phyloP scores from a whole-genome alignment of 495 filamentous ascomycete species.

The Staphylotrichum longicolle region DNA sequence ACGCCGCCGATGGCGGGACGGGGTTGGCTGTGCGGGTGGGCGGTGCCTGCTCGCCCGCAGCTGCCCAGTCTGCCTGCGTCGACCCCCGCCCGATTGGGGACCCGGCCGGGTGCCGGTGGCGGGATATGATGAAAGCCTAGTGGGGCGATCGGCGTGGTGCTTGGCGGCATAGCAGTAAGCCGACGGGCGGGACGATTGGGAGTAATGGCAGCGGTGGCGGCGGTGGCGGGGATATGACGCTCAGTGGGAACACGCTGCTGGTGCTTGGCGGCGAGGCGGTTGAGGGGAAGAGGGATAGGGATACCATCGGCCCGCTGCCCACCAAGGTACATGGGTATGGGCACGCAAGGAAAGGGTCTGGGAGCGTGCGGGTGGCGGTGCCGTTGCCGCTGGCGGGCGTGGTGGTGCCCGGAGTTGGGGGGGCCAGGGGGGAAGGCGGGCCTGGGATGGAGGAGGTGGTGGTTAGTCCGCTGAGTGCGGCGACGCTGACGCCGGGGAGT shows the following conservation, averaged over 20 bases:
- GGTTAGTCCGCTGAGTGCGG: constrained; percentile 27
- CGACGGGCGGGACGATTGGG: constrained; percentile 15
- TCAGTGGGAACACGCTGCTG: not conserved
- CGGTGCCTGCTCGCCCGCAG: constrained; percentile 19
- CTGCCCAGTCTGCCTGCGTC: constrained; percentile 27
- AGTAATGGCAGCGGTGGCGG: constrained; percentile 15
- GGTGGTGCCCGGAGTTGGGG: not conserved
- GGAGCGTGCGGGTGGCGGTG: not conserved
- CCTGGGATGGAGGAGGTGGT: constrained; percentile 27
- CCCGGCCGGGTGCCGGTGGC: no score
- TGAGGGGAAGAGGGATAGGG: not conserved
- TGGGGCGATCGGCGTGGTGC: no score
- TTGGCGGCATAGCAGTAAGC: no score
- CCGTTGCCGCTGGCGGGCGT: not conserved
- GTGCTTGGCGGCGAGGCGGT: not conserved
- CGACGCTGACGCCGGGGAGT: constrained; percentile 17
- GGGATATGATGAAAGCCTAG: no score
- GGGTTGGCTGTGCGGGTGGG: no score
- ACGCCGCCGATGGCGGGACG: no score
- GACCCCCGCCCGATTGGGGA: no score
- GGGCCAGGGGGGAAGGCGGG: not conserved
- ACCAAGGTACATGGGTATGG: no score
- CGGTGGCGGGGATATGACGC: not conserved
- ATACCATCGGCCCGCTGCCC: constrained; percentile 9
- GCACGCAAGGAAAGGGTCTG: not conserved